These are phyloP conservation scores for Pyrus hybrid DNA, from an alignment of 331 rosid species.

Conservation along the genomic window DNA sequence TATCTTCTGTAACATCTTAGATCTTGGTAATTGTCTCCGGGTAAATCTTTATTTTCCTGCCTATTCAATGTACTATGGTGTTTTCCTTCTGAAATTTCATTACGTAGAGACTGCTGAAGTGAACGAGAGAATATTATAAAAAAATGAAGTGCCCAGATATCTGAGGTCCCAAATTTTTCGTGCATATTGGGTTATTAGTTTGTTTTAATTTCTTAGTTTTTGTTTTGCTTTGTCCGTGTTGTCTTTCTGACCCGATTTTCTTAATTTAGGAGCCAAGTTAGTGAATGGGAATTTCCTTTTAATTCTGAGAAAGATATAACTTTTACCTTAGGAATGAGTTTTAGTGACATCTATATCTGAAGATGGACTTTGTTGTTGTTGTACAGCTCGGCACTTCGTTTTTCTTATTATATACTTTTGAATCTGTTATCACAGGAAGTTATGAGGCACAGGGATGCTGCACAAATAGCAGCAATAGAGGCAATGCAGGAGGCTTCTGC, in stretches of 20 bases:
- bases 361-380: not conserved
- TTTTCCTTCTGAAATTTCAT: not conserved
- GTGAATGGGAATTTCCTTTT: not conserved
- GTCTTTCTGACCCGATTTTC: not conserved
- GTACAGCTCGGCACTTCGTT: not conserved
- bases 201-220: not conserved
- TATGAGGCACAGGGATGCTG: constrained; percentile 79
- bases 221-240: not conserved
- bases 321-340: not conserved
- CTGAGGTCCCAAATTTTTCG: not conserved
- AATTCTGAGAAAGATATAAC: not conserved
- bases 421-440: constrained; percentile 50
- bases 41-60: not conserved
- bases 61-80: not conserved
- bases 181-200: not conserved
- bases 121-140: not conserved
- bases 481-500: constrained; percentile 90
- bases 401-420: constrained; percentile 9
- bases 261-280: not conserved
- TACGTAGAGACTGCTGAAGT: not conserved
- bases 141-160: not conserved
- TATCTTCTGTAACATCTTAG: not conserved
- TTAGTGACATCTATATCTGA: not conserved
- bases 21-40: not conserved
- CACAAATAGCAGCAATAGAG: constrained; percentile 71